These are phyloP conservation scores for Clavulina sp. DNA, from an alignment of 768 basidiomycete genomes.

Conservation along the genomic window DNA sequence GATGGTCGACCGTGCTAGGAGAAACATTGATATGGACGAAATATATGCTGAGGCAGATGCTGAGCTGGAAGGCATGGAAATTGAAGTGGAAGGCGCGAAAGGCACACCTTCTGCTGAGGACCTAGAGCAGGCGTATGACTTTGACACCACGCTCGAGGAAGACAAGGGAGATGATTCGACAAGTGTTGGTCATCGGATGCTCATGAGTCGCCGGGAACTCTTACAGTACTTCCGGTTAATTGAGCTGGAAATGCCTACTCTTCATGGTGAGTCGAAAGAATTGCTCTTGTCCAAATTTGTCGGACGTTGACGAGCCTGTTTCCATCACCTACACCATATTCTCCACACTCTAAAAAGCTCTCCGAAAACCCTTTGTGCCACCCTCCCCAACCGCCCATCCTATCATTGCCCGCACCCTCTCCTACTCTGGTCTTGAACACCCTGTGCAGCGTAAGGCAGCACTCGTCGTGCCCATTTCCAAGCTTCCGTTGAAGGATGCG, in stretches of 20 bases:
- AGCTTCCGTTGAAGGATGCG: constrained; percentile 46
- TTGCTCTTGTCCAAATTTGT: constrained; percentile 5
- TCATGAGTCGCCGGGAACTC: constrained; percentile 56
- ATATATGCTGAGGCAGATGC: neutral
- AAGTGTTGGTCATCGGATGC: constrained; percentile 48
- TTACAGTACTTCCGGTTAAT: constrained; percentile 70
- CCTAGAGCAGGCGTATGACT: neutral
- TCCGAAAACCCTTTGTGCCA: constrained; percentile 61
- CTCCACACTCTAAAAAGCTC: too few species aligned
- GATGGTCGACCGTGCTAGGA: too few species aligned
- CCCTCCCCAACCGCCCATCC: constrained; percentile 37
- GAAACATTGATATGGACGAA: neutral
- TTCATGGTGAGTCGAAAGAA: constrained; percentile 42
- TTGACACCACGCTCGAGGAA: neutral
- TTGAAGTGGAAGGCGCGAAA: too few species aligned
- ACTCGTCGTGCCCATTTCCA: constrained; percentile 56
- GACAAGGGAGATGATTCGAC: constrained; percentile 43
- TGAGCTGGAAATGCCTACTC: constrained; percentile 74
- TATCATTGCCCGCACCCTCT: constrained; percentile 52
- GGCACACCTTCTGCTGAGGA: too few species aligned
- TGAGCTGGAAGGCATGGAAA: neutral
- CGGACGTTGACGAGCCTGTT: constrained; percentile 2
- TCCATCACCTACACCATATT: neutral
- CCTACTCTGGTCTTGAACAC: constrained; percentile 62
- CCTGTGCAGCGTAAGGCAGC: constrained; percentile 53